Conservation (phyloP, 2,329 filamentous ascomycete species). For the Teratosphaeria nubilosa region DNA sequence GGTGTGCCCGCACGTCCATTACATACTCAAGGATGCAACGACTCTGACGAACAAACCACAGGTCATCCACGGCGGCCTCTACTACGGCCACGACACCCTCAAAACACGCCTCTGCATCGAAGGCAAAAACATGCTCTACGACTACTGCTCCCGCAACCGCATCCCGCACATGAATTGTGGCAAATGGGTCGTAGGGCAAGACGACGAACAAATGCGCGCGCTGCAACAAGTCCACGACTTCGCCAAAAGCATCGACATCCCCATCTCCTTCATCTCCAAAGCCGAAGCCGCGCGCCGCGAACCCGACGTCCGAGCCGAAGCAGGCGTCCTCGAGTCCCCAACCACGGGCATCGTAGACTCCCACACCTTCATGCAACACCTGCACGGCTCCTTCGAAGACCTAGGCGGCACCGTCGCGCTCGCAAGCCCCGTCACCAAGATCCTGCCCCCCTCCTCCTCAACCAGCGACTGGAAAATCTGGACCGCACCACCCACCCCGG, state of each 20-base stretch:
- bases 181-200: constrained; percentile 94
- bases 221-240: constrained; percentile 48
- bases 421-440: constrained; percentile 51
- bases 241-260: constrained; percentile 49
- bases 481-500: constrained; percentile 24
- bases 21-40: not conserved
- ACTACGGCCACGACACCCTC: constrained; percentile 66
- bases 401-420: constrained; percentile 65
- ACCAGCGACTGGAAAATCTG: constrained; percentile 60
- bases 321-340: constrained; percentile 70
- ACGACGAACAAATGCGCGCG: constrained; percentile 55
- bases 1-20: constrained; percentile 40
- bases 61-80: constrained; percentile 92
- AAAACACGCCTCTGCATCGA: constrained; percentile 76
- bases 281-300: constrained; percentile 57
- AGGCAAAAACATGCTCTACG: constrained; percentile 69
- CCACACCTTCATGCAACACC: constrained; percentile 71
- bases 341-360: constrained; percentile 86
- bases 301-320: constrained; percentile 61
- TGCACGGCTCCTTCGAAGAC: constrained; percentile 69
- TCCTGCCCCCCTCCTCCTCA: constrained; percentile 44
- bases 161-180: constrained; percentile 68
- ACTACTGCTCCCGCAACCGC: constrained; percentile 55
- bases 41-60: constrained; percentile 18
- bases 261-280: constrained; percentile 57